A percentile compares a stretch with the other conserved stretches of the same genome.
Conservation (phyloP, 2,329 filamentous ascomycete species). For the Fusarium temperatum region DNA sequence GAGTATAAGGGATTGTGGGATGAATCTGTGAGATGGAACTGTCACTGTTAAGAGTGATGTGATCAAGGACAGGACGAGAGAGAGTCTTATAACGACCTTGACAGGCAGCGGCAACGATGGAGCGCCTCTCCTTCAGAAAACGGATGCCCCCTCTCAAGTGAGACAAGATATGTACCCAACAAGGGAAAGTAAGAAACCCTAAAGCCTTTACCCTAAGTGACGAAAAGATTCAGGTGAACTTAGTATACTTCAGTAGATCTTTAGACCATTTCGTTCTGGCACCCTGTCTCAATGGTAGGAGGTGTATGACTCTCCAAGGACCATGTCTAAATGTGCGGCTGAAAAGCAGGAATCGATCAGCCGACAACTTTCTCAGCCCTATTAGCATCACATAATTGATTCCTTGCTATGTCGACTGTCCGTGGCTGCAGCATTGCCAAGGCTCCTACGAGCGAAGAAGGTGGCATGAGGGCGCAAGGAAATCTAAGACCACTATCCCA, state of each 20-base stretch:
- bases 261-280: neutral
- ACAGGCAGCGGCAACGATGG: fast-evolving
- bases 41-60: fast-evolving
- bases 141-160: neutral
- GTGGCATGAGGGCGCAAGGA: neutral
- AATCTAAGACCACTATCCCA: neutral
- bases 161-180: neutral
- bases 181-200: neutral
- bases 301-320: fast-evolving
- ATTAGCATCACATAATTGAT: too few relatives aligned
- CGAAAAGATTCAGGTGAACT: neutral
- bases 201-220: neutral
- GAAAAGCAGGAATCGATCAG: neutral
- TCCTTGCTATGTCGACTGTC: neutral
- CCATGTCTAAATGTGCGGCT: neutral
- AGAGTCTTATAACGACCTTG: neutral
- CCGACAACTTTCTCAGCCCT: neutral
- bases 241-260: neutral
- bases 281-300: fast-evolving
- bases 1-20: too few relatives aligned
- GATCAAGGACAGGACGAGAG: fast-evolving
- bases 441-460: too few relatives aligned
- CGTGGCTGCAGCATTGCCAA: too few relatives aligned
- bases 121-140: neutral
- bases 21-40: fast-evolving